phyloP scores from a whole-genome alignment of 1,139 yeast genomes.

The Sugiyamaella paludigena region DNA sequence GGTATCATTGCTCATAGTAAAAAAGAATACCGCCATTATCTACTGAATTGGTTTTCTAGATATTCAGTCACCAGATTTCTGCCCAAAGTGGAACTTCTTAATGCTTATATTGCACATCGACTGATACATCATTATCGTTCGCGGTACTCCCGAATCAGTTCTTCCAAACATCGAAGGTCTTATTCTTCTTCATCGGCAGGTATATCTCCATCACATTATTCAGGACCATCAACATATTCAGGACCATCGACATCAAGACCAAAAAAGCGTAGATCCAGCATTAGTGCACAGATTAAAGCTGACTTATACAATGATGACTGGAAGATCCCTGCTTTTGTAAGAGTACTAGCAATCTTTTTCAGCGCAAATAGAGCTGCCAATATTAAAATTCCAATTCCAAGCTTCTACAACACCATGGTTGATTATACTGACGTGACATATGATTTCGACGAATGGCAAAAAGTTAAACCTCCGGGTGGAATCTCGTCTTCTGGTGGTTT shows the following conservation, averaged over 20 bases:
- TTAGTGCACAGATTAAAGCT: conserved; percentile 43
- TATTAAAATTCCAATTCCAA: conserved; percentile 46
- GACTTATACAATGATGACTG: conserved; percentile 76
- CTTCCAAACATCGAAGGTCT: conserved; percentile 6
- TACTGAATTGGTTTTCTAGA: conserved; percentile 60
- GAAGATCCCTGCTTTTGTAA: conserved; percentile 69
- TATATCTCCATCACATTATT: neutral
- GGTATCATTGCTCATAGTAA: conserved; percentile 61
- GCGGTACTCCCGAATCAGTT: neutral
- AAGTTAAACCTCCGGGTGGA: conserved; percentile 18
- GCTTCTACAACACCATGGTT: conserved; percentile 76
- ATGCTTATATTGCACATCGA: conserved; percentile 40
- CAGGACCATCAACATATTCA: neutral
- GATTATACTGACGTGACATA: conserved; percentile 73
- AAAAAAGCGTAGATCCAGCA: conserved; percentile 32
- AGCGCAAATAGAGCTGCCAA: conserved; percentile 48
- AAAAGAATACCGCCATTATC: conserved; percentile 43
- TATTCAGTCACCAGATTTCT: conserved; percentile 30
- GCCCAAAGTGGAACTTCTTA: conserved; percentile 38
- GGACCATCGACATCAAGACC: conserved; percentile 19
- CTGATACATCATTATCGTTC: conserved; percentile 28
- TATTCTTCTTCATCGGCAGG: conserved; percentile 2
- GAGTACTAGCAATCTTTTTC: conserved; percentile 54
- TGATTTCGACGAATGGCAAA: conserved; percentile 86
- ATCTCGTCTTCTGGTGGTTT: neutral